Evolutionary conservation across 164 flowering plant genomes (phyloP), one percentile per base, ranked within the genome.

Genomic region (Liriodendron chinense): DNA sequence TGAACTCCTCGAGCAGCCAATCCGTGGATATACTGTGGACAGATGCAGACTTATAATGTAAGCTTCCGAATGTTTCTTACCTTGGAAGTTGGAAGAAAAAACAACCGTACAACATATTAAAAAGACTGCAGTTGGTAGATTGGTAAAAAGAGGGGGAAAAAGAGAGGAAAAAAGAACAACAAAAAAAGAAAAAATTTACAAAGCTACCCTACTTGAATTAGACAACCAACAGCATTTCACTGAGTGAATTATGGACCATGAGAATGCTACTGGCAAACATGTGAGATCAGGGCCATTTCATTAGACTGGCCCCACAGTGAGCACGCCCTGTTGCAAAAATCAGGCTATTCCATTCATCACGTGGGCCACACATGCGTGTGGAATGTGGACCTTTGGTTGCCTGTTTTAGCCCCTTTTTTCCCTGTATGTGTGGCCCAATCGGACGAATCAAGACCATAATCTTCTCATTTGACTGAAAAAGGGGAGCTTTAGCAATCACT

Each of bases 1-100:
- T 96, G 99, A 74, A 96, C 98, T 74, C 99, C 98, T 73, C 93
- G 87, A 50, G 99, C 99, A 76, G 99, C 98, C 77, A 96, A 82
- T 75, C 98, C 99, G 83, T 96, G 99, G 70, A 96, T 83, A 74
- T 96, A 96, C 99, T 96, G 89, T 59, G 59, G 47, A 80, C 16
- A 76, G 63, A 72, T 73, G 28, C 20, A 66, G n/a, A 65, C 26
- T 24, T 2, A 23, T 20, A 10, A 68, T 57, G 67, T 22, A 56
- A 70, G 72, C 10, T 7, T 47, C 24, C 28, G 14, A 77, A 28
- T 13, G 68, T 57, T 59, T 22, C 25, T 69, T 56, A 50, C 57
- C 68, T 21, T 12, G 24, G 57, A 67, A 67, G 69, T 16, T 26
- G 59, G 18, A 53, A 53, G 59, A 53, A 53, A 53, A 9, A 53